Evolutionary conservation across 441 rosid genomes (phyloP).

Genomic region (Arabidopsis hybrid): DNA sequence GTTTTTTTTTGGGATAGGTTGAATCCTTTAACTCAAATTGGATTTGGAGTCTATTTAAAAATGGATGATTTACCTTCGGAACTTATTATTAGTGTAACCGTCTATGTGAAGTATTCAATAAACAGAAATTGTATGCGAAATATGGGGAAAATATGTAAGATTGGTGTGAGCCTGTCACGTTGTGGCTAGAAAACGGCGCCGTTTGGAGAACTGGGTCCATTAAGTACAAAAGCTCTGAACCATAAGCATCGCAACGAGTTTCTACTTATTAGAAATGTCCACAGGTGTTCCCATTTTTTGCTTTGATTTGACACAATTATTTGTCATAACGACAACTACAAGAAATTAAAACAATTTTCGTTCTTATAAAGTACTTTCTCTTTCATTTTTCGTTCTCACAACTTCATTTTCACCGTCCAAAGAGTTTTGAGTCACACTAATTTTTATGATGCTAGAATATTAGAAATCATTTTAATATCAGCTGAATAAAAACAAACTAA

Average conservation of each 20-base stretch:
- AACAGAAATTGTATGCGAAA: neutral
- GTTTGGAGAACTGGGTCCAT: constrained; percentile 3
- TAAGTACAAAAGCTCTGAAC: neutral
- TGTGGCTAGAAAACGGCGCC: constrained; percentile 37
- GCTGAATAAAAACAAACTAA: neutral
- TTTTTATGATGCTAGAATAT: neutral
- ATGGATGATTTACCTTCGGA: too few species aligned
- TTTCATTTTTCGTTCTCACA: constrained; percentile 7
- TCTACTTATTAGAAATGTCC: neutral
- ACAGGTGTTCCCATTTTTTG: constrained; percentile 1
- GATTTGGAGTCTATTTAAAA: too few species aligned
- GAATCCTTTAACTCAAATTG: too few species aligned
- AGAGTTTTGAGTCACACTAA: neutral
- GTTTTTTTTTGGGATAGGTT: too few species aligned
- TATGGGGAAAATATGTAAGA: neutral
- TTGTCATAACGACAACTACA: constrained; percentile 1
- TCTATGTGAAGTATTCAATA: too few species aligned
- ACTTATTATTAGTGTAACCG: too few species aligned
- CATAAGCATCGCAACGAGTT: constrained; percentile 13
- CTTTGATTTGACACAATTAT: constrained; percentile 21
- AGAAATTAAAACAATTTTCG: neutral
- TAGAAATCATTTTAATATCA: neutral
- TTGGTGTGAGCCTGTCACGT: neutral
- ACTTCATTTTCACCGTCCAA: constrained; percentile 40
- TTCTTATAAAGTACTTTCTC: constrained; percentile 12